Percentiles rank a stretch among this genome's conserved stretches.
phyloP scores from a whole-genome alignment of 805 yeast species.

The Komagataella ulmi region DNA sequence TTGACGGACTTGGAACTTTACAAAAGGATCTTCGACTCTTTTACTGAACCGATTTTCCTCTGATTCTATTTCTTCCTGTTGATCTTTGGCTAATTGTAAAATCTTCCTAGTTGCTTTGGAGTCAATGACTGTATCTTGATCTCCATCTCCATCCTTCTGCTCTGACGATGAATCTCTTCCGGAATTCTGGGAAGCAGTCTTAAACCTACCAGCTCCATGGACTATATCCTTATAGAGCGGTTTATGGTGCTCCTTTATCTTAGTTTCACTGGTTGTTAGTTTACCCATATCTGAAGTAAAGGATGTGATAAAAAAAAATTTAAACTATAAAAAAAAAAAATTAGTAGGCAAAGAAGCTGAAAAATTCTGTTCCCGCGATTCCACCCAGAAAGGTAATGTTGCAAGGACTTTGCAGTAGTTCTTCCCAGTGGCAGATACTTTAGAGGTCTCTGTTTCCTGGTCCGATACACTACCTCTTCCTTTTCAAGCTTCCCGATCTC shows the following conservation, averaged over 20 bases:
- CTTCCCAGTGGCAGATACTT: background rate
- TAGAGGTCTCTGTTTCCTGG: background rate
- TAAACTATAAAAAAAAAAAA: background rate
- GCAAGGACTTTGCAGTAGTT: background rate
- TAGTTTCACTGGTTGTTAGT: conserved; percentile 33
- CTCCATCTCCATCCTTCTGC: conserved; percentile 24
- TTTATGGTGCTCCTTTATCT: conserved; percentile 57
- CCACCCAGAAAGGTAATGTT: background rate
- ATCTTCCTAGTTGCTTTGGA: conserved; percentile 76
- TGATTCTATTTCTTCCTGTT: conserved; percentile 77
- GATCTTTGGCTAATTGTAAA: conserved; percentile 80
- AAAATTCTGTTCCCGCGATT: background rate
- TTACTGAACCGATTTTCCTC: conserved; percentile 32
- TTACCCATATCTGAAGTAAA: conserved; percentile 43
- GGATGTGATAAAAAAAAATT: background rate
- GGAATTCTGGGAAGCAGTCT: conserved; percentile 22
- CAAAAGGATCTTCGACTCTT: conserved; percentile 10
- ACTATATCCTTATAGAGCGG: conserved; percentile 72
- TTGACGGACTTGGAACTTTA: conserved; percentile 11
- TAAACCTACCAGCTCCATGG: conserved; percentile 60
- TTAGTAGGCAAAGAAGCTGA: background rate
- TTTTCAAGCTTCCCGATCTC: background rate
- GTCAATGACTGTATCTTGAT: conserved; percentile 59
- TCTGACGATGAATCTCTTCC: conserved; percentile 9
- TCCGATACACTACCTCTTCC: background rate